Evolutionary conservation across 768 basidiomycete species (phyloP), one percentile per base, ranked within the genome.

Genomic region (Agrocybe praecox): DNA sequence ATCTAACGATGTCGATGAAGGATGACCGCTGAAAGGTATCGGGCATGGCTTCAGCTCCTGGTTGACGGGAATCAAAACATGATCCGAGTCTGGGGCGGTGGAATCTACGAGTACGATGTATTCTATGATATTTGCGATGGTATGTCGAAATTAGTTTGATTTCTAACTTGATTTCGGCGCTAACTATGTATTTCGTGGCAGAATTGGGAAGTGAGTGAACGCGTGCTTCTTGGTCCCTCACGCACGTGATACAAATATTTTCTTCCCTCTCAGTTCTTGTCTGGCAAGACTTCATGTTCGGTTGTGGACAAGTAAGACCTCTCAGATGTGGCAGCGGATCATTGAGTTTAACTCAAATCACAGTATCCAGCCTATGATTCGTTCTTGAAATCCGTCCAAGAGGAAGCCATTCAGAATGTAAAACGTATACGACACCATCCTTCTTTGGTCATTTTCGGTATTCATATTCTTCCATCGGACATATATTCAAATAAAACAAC

Each of bases 211-310:
- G 85, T 86, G 66, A 67, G 80, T 67, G 43, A 36, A 36, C 10
- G n/a, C n/a, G 29, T 42, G 10, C 49, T 6, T 52, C 9, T 17
- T 52, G 10, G 11, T 40, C 21, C 19, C 10, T 40, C 29, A 42
- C 0, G 24, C 15, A 18, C 45, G 45, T 0, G 53, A 23, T 52
- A n/a, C 49, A 23, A 40, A 51, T 53, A n/a, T 62, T n/a, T 44
- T 57, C 43, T 57, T 56, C n/a, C 14, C 15, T 15, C 40, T n/a
- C 52, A 85, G 85, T 98, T 47, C 79, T 97, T 32, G 94, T 97
- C 24, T 97, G 96, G 96, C 96, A 97, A 74, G 96, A 98, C 73
- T 96, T 97, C 72, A 89, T 92, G 89, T 98, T 98, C 69, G 94
- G 88, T 29, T 97, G 96, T 69, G 96, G 95, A 23, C 92, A 93